phyloP scores from a whole-genome alignment of 1,284 basidiomycete species.

The Ganoderma boninense region DNA sequence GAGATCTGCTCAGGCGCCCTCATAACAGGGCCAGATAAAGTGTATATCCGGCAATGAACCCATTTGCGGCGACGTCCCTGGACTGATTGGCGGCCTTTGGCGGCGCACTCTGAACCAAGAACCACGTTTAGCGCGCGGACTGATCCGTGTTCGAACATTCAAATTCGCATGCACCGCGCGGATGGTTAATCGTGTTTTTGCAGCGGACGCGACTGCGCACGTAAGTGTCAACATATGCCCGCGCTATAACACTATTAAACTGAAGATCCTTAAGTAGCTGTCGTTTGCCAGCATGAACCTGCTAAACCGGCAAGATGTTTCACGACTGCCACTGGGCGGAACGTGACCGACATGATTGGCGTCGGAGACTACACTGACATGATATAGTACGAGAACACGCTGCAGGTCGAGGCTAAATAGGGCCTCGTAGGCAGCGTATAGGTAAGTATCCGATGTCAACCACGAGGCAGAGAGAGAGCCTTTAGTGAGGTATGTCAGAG shows the following conservation, averaged over 20 bases:
- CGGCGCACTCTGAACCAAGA: neutral
- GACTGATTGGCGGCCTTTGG: neutral
- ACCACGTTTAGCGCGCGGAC: neutral
- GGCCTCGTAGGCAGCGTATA: neutral
- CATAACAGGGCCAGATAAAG: neutral
- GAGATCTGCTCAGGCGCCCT: neutral
- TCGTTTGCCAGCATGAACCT: too few species aligned
- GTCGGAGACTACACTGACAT: neutral
- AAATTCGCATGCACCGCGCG: neutral
- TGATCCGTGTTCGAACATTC: neutral
- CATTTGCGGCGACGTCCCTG: neutral
- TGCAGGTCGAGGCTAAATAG: too few species aligned
- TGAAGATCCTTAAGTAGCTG: too few species aligned
- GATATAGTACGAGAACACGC: neutral
- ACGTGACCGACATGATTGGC: neutral
- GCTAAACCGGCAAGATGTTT: neutral
- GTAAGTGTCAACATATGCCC: too few species aligned
- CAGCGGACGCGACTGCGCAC: too few species aligned
- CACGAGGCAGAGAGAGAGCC: neutral
- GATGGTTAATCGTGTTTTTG: neutral
- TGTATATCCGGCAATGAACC: neutral
- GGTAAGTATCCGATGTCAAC: neutral
- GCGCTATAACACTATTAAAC: too few species aligned
- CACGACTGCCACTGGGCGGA: neutral
- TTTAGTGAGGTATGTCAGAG: neutral